phyloP scores from a whole-genome alignment of 495 filamentous ascomycete species.

The Aspergillus asperescens region DNA sequence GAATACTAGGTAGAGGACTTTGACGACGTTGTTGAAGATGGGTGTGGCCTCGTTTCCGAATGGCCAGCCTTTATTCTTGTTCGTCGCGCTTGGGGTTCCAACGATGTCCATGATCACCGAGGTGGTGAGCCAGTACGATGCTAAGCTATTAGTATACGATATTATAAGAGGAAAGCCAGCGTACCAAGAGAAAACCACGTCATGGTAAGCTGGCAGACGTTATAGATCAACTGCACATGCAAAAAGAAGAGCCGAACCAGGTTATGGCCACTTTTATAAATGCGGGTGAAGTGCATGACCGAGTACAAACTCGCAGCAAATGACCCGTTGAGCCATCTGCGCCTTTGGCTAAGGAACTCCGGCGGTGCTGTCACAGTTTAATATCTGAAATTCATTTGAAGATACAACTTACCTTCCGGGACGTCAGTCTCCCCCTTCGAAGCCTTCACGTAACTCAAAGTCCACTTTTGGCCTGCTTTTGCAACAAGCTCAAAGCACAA shows the following conservation, averaged over 20 bases:
- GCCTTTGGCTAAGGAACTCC: slow-evolving; percentile 93
- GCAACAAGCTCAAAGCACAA: slow-evolving; percentile 97
- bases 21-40: slow-evolving; percentile 83
- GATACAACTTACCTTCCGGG: slow-evolving; percentile 60
- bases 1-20: slow-evolving; percentile 88
- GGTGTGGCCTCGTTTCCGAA: slow-evolving; percentile 83
- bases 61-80: slow-evolving; percentile 52
- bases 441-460: slow-evolving; percentile 94
- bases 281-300: slow-evolving; percentile 95
- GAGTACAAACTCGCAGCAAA: slow-evolving; percentile 95
- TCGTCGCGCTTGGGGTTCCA: slow-evolving; percentile 55
- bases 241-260: slow-evolving; percentile 94
- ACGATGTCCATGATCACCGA: slow-evolving; percentile 96
- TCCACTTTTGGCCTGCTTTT: slow-evolving; percentile 97
- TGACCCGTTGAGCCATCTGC: slow-evolving; percentile 97
- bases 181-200: slow-evolving; percentile 90
- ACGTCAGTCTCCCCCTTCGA: slow-evolving; percentile 99
- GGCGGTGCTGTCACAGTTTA: slow-evolving; percentile 45
- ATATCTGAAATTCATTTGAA: neutral
- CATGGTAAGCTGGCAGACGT: slow-evolving; percentile 78
- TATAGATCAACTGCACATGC: slow-evolving; percentile 92
- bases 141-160: slow-evolving; percentile 26
- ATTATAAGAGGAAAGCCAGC: slow-evolving; percentile 24
- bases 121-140: slow-evolving; percentile 90
- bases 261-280: slow-evolving; percentile 97